phyloP scores from a whole-genome alignment of 805 yeast genomes.

The Wickerhamiella nectarea region DNA sequence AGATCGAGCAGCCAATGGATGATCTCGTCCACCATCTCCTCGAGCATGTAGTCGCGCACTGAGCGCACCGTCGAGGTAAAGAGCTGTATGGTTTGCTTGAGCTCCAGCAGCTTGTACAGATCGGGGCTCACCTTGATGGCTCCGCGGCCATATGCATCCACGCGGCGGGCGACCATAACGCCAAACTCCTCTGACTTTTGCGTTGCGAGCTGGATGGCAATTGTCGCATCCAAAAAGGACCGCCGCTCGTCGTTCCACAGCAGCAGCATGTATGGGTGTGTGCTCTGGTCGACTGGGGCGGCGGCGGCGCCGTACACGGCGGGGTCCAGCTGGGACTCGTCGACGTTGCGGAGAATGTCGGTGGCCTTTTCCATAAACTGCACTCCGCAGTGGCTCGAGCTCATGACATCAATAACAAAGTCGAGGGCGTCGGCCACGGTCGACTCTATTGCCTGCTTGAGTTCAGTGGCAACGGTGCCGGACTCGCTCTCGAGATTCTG shows the following conservation, averaged over 20 bases:
- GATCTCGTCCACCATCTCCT: slow-evolving; percentile 66
- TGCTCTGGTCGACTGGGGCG: slow-evolving; percentile 28
- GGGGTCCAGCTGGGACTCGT: slow-evolving; percentile 30
- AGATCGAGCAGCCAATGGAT: slow-evolving; percentile 52
- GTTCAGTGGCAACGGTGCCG: slow-evolving; percentile 10
- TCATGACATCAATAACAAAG: slow-evolving; percentile 43
- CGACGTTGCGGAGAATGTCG: slow-evolving; percentile 22
- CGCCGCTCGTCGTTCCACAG: slow-evolving; percentile 70
- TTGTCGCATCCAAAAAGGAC: slow-evolving; percentile 61
- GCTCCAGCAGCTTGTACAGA: slow-evolving; percentile 35
- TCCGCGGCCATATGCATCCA: slow-evolving; percentile 55
- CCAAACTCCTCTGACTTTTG: slow-evolving; percentile 52
- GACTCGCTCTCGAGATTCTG: slow-evolving; percentile 14
- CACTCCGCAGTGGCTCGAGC: slow-evolving; percentile 18
- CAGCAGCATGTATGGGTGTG: slow-evolving; percentile 44
- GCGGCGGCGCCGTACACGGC: slow-evolving; percentile 35
- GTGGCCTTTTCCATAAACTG: slow-evolving; percentile 19
- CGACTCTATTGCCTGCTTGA: slow-evolving; percentile 25
- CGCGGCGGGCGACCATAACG: slow-evolving; percentile 51
- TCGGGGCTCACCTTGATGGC: slow-evolving; percentile 46
- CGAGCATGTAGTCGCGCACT: slow-evolving; percentile 58
- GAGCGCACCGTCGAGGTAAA: slow-evolving; percentile 47
- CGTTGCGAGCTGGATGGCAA: slow-evolving; percentile 49
- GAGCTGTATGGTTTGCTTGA: slow-evolving; percentile 44
- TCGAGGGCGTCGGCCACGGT: slow-evolving; percentile 41